phyloP scores from a whole-genome alignment of 345 rosid species.

The Salix udensis region DNA sequence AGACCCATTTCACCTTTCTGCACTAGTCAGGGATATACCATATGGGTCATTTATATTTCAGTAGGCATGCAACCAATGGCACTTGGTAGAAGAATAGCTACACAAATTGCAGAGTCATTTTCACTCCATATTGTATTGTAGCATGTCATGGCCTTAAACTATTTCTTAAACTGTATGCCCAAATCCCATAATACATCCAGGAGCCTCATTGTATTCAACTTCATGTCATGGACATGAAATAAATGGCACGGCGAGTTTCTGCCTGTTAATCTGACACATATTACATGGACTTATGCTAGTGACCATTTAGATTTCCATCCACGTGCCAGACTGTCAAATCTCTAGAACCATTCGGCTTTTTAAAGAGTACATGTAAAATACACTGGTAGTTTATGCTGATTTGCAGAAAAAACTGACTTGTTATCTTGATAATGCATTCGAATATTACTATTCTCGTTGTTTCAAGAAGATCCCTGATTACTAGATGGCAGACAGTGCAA shows the following conservation, averaged over 20 bases:
- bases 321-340: not conserved
- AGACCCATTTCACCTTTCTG: not conserved
- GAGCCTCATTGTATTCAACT: not conserved
- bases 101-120: not conserved
- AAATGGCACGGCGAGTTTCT: not conserved
- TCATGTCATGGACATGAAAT: not conserved
- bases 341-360: not conserved
- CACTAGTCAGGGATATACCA: not conserved
- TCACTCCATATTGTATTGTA: not conserved
- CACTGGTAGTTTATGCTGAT: not conserved
- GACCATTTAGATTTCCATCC: not conserved
- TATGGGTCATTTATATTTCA: not conserved
- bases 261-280: not conserved
- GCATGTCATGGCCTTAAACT: not conserved
- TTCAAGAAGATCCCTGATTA: not conserved
- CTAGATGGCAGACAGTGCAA: no score
- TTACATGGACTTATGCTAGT: not conserved
- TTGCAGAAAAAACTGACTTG: not conserved
- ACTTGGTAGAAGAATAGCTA: not conserved
- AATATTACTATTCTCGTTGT: not conserved
- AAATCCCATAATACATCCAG: not conserved
- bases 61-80: not conserved
- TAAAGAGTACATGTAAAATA: not conserved
- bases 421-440: not conserved
- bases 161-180: not conserved